Evolutionary conservation across 2,329 filamentous ascomycete species (phyloP).

Genomic region (Aspergillus novoparasiticus): DNA sequence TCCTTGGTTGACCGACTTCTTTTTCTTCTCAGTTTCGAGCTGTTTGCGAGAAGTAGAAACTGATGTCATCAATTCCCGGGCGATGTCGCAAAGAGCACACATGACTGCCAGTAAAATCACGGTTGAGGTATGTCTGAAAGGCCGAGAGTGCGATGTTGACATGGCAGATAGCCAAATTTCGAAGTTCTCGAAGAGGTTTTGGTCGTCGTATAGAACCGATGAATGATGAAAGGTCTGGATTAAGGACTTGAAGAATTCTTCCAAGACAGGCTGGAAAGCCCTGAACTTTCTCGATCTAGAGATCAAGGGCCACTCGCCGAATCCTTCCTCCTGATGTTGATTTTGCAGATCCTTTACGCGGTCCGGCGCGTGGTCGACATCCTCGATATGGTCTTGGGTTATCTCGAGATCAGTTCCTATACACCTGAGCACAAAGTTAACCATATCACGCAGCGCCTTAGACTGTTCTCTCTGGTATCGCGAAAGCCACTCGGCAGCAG

Average conservation of each 20-base stretch:
- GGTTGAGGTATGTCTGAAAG: slow-evolving; percentile 92
- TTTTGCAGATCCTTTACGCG: slow-evolving; percentile 83
- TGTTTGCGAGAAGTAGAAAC: slow-evolving; percentile 78
- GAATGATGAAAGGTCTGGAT: slow-evolving; percentile 78
- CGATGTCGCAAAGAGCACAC: slow-evolving; percentile 73
- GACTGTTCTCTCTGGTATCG: slow-evolving; percentile 59
- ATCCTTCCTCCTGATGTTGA: slow-evolving; percentile 78
- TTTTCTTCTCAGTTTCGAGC: slow-evolving; percentile 74
- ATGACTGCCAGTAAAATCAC: slow-evolving; percentile 80
- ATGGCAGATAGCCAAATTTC: slow-evolving; percentile 87
- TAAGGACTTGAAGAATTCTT: slow-evolving; percentile 76
- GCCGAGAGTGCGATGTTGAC: slow-evolving; percentile 83
- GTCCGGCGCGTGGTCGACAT: slow-evolving; percentile 82
- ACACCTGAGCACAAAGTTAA: slow-evolving; percentile 66
- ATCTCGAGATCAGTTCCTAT: slow-evolving; percentile 81
- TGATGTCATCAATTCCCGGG: slow-evolving; percentile 68
- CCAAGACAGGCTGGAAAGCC: slow-evolving; percentile 75
- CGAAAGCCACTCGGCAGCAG: slow-evolving; percentile 60
- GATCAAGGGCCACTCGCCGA: slow-evolving; percentile 89
- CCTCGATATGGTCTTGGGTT: slow-evolving; percentile 79
- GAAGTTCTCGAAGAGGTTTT: slow-evolving; percentile 80
- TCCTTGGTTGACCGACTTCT: slow-evolving; percentile 72
- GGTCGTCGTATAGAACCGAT: slow-evolving; percentile 77
- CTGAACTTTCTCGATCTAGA: slow-evolving; percentile 75
- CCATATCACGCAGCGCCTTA: slow-evolving; percentile 58